Conservation (phyloP, 805 yeast genomes). For the Myxozyma vanderwaltii region DNA sequence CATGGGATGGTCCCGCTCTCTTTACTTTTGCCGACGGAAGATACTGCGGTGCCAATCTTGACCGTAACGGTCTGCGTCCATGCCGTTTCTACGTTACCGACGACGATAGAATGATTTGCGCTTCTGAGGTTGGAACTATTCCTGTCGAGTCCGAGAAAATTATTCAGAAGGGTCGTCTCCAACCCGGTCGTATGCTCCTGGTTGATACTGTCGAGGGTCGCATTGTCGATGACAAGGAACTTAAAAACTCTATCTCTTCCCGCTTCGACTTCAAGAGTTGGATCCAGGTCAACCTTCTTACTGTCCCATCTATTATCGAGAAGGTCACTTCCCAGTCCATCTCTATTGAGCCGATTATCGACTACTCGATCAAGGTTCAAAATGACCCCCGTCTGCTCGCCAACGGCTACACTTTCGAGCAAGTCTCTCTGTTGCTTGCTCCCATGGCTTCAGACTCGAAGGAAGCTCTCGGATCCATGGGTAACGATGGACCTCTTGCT, state of each 20-base stretch:
- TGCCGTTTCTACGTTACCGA: slow-evolving; percentile 95
- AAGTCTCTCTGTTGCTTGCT: slow-evolving; percentile 74
- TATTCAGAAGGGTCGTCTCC: slow-evolving; percentile 87
- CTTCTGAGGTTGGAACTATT: slow-evolving; percentile 97
- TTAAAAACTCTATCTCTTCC: slow-evolving; percentile 75
- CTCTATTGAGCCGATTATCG: slow-evolving; percentile 34
- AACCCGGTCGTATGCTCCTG: slow-evolving; percentile 93
- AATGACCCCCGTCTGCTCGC: slow-evolving; percentile 82
- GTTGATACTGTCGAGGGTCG: slow-evolving; percentile 93
- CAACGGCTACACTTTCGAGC: slow-evolving; percentile 94
- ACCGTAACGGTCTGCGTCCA: slow-evolving; percentile 96
- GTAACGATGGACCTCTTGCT: slow-evolving; percentile 94
- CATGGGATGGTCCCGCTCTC: slow-evolving; percentile 99
- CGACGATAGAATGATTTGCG: slow-evolving; percentile 95
- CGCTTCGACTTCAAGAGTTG: slow-evolving; percentile 92
- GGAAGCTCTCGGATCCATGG: slow-evolving; percentile 98
- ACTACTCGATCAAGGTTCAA: slow-evolving; percentile 53
- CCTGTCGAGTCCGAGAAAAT: slow-evolving; percentile 81
- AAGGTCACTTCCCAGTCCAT: slow-evolving; percentile 53
- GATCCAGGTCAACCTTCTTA: slow-evolving; percentile 83
- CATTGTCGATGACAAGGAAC: slow-evolving; percentile 89
- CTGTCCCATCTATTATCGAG: slow-evolving; percentile 70
- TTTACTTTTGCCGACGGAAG: slow-evolving; percentile 97
- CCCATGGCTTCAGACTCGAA: slow-evolving; percentile 94
- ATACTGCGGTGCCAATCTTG: slow-evolving; percentile 97